phyloP scores from a whole-genome alignment of 208 protist genomes.

The Entamoeba invadens region DNA sequence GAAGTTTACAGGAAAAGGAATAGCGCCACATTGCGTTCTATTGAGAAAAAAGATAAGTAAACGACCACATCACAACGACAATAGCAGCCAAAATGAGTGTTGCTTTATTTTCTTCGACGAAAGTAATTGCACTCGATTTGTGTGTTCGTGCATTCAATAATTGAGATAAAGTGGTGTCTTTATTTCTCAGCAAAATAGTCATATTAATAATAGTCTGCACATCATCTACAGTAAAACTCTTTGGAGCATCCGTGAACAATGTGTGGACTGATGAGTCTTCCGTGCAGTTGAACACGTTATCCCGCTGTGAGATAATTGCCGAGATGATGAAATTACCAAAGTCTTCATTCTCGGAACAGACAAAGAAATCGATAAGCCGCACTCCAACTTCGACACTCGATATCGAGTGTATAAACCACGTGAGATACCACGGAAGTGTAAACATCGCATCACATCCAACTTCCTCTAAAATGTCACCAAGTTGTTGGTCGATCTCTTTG shows the following conservation, averaged over 20 bases:
- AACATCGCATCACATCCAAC: background rate
- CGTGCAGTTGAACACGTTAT: background rate
- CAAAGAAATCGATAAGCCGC: background rate
- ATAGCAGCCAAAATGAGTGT: too few species aligned
- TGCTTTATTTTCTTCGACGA: too few species aligned
- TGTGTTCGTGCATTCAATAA: too few species aligned
- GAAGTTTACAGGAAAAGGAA: too few species aligned
- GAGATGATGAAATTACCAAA: background rate
- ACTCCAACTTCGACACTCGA: background rate
- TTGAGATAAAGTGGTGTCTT: too few species aligned
- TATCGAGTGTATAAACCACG: background rate
- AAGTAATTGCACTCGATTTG: too few species aligned
- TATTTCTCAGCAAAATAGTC: background rate
- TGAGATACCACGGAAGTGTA: background rate
- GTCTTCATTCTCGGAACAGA: background rate
- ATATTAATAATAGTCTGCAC: background rate
- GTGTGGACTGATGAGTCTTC: background rate
- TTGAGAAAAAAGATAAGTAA: too few species aligned
- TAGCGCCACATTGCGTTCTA: too few species aligned
- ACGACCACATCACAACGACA: too few species aligned
- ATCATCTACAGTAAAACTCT: background rate
- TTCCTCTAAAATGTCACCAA: background rate
- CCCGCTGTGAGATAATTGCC: background rate
- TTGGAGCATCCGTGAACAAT: background rate
- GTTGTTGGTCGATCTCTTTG: background rate